These are phyloP conservation scores for Cercospora beticola DNA, from an alignment of 2,329 filamentous ascomycete genomes.

Conservation along the genomic window DNA sequence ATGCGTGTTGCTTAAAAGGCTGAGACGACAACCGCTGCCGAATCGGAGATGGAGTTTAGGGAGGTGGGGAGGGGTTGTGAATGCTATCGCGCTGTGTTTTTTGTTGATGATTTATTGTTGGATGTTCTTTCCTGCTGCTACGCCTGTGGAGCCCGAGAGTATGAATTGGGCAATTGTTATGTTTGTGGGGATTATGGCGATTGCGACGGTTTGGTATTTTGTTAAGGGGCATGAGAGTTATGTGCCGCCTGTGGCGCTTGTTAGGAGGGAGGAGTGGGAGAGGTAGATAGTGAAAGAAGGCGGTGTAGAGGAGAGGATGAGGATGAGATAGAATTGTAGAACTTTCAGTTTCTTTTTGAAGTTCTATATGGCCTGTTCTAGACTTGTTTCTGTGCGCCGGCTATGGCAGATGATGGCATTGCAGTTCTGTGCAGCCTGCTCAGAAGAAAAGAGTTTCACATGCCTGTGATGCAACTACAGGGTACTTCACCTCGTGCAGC, in stretches of 20 bases:
- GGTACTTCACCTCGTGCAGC: too few relatives aligned
- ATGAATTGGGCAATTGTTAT: slow-evolving; percentile 55
- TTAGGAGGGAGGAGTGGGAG: slow-evolving; percentile 10
- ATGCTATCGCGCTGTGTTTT: slow-evolving; percentile 12
- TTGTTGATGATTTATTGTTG: slow-evolving; percentile 11
- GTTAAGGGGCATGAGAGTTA: slow-evolving; percentile 37
- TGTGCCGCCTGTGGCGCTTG: slow-evolving; percentile 27
- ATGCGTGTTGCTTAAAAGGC: neutral
- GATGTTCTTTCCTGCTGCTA: slow-evolving; percentile 18
- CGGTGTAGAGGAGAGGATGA: neutral
- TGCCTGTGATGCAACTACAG: too few relatives aligned
- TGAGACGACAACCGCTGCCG: neutral
- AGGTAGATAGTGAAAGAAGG: neutral
- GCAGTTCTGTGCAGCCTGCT: neutral
- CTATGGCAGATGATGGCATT: too few relatives aligned
- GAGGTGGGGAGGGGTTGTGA: slow-evolving; percentile 12
- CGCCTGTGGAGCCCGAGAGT: slow-evolving; percentile 36
- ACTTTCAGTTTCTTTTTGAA: neutral
- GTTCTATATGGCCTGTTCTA: neutral
- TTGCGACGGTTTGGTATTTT: slow-evolving; percentile 35
- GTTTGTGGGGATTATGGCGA: slow-evolving; percentile 32
- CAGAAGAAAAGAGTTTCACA: too few relatives aligned
- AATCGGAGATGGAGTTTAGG: neutral
- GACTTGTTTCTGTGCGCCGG: too few relatives aligned
- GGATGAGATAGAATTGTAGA: neutral